Evolutionary conservation across 331 rosid genomes (phyloP), one percentile per base, ranked within the genome.

Genomic region (Malus hybrid): DNA sequence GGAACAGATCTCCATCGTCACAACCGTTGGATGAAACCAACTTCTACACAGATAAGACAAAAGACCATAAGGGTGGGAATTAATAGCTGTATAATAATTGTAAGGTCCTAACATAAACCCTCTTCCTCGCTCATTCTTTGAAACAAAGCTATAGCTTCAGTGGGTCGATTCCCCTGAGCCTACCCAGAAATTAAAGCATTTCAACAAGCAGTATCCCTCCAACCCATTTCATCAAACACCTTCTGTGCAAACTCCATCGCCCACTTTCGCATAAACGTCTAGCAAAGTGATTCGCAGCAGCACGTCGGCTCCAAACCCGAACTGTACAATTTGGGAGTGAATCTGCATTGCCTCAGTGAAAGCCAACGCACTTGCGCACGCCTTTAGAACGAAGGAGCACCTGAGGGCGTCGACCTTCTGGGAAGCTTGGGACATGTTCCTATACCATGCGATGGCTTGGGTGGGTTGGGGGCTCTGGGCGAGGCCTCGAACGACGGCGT

Each of bases 351-450:
- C 89, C 85, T 89, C 96, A 5, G 48, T 71, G 18, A 67, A 67
- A 28, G 96, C 97, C 74, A 93, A 73, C 1, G 92, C 88, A 65
- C 97, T 93, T 16, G 93, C 97, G 57, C 98, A 93, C 0, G 88
- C 97, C 82, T 91, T 90, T 50, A 93, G 90, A 15, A 86, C 79
- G 56, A 89, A 91, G 15, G 98, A 93, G 78, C 93, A 91, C 0
- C 92, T 78, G 68, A 91, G 82, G 69, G 97, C 97, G 34, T 91
- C 98, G 2, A 83, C 77, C 82, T 63, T 85, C 12, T 44, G 80
- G 60, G 77, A 63, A 36, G 82, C 69, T 48, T 81, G 86, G 13
- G 79, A 77, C 84, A 91, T 79, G 87, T 59, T 27, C 59, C 75
- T 81, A 81, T 67, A 91, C 89, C 90, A 91, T 18, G 80, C 10